Evolutionary conservation across 2,329 filamentous ascomycete species (phyloP), one percentile per base, ranked within the genome.

Genomic region (Aureobasidium uvarum): DNA sequence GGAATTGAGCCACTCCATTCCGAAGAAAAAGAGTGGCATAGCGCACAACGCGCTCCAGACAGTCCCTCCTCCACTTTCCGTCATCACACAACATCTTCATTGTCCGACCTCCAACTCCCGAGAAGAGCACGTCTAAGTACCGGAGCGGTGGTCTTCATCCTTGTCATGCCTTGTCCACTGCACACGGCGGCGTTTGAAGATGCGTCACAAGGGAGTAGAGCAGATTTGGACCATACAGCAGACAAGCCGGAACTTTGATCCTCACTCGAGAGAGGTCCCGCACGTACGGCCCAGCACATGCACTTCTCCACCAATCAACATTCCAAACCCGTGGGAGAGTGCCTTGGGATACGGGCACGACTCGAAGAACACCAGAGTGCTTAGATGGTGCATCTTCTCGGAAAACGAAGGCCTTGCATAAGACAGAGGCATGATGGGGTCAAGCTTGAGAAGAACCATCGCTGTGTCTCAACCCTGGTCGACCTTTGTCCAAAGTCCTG

Each of bases 241-340:
- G 91, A 94, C 90, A 93, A 94, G 91, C 85, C 91, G 81, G 92
- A 87, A 82, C 91, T 92, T 92, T 96, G 91, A 96, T 88, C 81
- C 90, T 90, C 92, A 92, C 90, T 85, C 88, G 76, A 86, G 90
- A 92, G 91, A 92, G 90, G 90, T 92, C 91, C 91, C 83, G 79
- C 78, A 45, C 23, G 43, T 59, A 38, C n/a, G 23, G 25, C 71
- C 72, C 74, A 72, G 38, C 60, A 51, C 14, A 36, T 62, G 23
- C 45, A 59, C 75, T 74, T 73, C 68, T 72, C 67, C 71, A 64
- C 43, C 67, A 67, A 68, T 67, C 68, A 38, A 51, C 33, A 39
- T 20, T n/a, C 38, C 54, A 58, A 58, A 50, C 43, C 46, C 62
- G 56, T 60, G 56, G 52, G 56, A 51, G 54, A 62, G 63, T 48